Base-by-base conservation (phyloP, 148 eudicot genomes). In the Oxyria digyna region DNA sequence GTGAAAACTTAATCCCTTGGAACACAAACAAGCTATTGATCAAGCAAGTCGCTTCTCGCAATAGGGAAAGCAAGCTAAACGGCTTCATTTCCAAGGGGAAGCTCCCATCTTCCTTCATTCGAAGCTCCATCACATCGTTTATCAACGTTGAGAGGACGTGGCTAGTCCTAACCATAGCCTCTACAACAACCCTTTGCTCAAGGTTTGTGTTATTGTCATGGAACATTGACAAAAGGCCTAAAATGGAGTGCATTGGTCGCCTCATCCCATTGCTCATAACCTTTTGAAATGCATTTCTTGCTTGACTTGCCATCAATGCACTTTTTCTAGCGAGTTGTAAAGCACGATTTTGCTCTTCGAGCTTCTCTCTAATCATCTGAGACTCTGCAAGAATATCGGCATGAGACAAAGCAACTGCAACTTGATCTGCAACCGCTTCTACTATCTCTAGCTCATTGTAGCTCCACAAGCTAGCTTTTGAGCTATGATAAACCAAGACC, bases 191-290 rank as follows among this genome's bases (percentile, higher is more conserved):
- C 64, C 21, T 73, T 40, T 87, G 98, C 69, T 82, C 80, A 43
- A 62, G 20, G 40, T 69, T 75, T 46, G 85, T 48, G 48, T 85
- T 85, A 29, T 85, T 91, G 14, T 81, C 87, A 21, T 86, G 88
- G 71, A 86, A 74, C 71, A 93, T 70, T 1, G 95, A 87, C 23
- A 93, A 84, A 69, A 93, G 81, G 48, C 98, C 91, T 42, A 89
- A 76, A 46, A 87, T 81, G 0, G 96, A 87, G 72, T 93, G 96
- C 91, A 93, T 86, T 0, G 98, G 98, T 68, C 86, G 87, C 75
- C 95, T 80, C 82, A 93, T 77, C 66, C 96, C 89, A 18, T 83
- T 76, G 63, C 88, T 89, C 98, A 93, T 93, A n/a, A 93, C 98
- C 79, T 76, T 86, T 59, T 93, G 96, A 68, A 89, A 87, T 0